These are phyloP conservation scores for Alternaria ventricosa DNA, from an alignment of 2,329 filamentous ascomycete species.

Conservation along the genomic window DNA sequence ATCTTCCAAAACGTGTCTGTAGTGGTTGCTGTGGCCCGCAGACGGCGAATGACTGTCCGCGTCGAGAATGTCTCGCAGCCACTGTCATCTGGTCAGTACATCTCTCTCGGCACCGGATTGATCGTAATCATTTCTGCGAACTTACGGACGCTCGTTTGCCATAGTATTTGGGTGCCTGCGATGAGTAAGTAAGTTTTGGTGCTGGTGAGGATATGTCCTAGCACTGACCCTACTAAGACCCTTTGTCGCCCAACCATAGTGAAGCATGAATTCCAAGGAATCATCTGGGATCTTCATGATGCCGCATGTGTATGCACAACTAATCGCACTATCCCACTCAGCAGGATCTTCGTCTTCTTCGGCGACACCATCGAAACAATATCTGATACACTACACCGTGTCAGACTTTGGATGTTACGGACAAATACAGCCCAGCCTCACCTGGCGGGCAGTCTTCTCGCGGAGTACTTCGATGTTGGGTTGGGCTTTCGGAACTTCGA, in stretches of 20 bases:
- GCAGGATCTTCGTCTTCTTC: too few species aligned
- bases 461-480: not conserved
- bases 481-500: not conserved
- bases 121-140: not conserved
- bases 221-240: too few species aligned
- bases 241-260: too few species aligned
- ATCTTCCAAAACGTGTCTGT: not conserved
- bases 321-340: too few species aligned
- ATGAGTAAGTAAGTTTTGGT: not conserved
- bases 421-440: accelerated
- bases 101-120: not conserved
- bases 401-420: too few species aligned
- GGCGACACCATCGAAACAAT: too few species aligned
- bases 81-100: not conserved
- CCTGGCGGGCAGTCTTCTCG: too few species aligned
- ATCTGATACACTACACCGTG: too few species aligned
- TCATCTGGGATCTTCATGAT: too few species aligned
- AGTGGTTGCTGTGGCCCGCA: not conserved
- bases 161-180: not conserved
- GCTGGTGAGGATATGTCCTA: too few species aligned
- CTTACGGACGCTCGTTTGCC: not conserved
- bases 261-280: too few species aligned
- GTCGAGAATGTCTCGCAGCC: not conserved
- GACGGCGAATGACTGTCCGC: not conserved
- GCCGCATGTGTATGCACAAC: too few species aligned